Evolutionary conservation across 2,329 filamentous ascomycete genomes (phyloP), one percentile per base, ranked within the genome.

Genomic region (Myriosclerotinia duriaeana): DNA sequence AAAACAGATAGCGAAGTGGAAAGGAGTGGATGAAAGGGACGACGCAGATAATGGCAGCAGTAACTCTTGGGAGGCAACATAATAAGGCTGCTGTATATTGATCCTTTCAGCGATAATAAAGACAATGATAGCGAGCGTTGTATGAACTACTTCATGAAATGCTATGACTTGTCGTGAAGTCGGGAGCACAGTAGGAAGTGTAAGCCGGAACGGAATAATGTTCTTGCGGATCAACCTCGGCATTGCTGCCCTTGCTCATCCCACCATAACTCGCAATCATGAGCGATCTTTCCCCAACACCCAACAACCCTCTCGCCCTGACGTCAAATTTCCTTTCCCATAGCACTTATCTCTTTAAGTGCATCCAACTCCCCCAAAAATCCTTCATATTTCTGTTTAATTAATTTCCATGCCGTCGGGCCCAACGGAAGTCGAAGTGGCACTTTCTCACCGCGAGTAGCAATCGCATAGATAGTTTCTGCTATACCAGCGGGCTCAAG

Each of bases 381-480:
- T 1, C 53, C 67, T 53, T 72, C 69, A 34, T 69, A 70, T 64
- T 71, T 73, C 30, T 61, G 46, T 67, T 65, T 77, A 68, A 30
- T 69, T 68, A 61, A 70, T 69, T 62, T 61, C 71, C 17, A 76
- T 52, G 71, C 67, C n/a, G 62, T 62, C 5, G 64, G 22, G 6
- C 73, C 71, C 26, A 75, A 34, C 15, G 71, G 73, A 52, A 75
- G 64, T 38, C 67, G 60, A 22, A 74, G 67, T 67, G 70, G 71
- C 69, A 78, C 20, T 66, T 72, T 53, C 71, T 74, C 55, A 38
- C 64, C 34, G 26, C 70, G 34, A 59, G 59, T 69, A 26, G 72
- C 72, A 62, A 74, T 67, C 1, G 66, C 30, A 56, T 70, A 71
- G n/a, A 75, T 50, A 54, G 70, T 56, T 59, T 73, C 59, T 15